Conservation (phyloP, 768 basidiomycete species). For the Mycena rosella region DNA sequence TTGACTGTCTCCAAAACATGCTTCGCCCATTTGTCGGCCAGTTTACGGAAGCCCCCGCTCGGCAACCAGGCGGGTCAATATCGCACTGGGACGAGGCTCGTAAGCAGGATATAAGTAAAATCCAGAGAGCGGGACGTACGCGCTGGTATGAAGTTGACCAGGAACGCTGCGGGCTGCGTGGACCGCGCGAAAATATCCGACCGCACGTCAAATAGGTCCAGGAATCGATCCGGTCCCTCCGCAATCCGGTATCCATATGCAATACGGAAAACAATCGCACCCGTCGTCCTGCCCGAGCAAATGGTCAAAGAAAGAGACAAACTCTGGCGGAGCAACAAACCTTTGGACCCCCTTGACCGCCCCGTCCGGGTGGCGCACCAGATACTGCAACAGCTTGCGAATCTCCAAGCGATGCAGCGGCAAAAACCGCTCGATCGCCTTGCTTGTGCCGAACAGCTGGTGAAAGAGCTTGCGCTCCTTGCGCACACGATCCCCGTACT, state of each 20-base stretch:
- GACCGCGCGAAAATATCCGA: neutral
- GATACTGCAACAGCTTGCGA: conserved; percentile 21
- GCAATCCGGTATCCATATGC: conserved; percentile 27
- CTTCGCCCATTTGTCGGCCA: conserved; percentile 4
- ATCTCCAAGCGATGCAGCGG: conserved; percentile 31
- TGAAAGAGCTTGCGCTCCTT: conserved; percentile 24
- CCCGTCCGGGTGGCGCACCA: neutral
- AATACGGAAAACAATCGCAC: conserved; percentile 25
- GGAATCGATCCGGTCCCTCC: conserved; percentile 15
- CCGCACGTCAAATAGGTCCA: conserved; percentile 1
- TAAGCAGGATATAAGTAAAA: neutral
- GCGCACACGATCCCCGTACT: conserved; percentile 21
- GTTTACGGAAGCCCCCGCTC: conserved; percentile 6
- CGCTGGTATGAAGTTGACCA: conserved; percentile 5
- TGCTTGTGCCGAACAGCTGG: conserved; percentile 27
- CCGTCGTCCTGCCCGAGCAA: conserved; percentile 17
- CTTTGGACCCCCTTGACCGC: neutral
- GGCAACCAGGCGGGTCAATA: conserved; percentile 24
- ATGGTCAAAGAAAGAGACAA: neutral
- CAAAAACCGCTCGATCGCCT: conserved; percentile 7
- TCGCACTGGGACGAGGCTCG: conserved; percentile 49
- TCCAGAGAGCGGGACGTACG: neutral
- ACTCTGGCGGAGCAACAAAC: neutral
- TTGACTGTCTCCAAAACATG: neutral
- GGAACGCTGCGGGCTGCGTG: conserved; percentile 4